phyloP scores from a whole-genome alignment of 495 filamentous ascomycete genomes.

The Tetracladium marchalianum region DNA sequence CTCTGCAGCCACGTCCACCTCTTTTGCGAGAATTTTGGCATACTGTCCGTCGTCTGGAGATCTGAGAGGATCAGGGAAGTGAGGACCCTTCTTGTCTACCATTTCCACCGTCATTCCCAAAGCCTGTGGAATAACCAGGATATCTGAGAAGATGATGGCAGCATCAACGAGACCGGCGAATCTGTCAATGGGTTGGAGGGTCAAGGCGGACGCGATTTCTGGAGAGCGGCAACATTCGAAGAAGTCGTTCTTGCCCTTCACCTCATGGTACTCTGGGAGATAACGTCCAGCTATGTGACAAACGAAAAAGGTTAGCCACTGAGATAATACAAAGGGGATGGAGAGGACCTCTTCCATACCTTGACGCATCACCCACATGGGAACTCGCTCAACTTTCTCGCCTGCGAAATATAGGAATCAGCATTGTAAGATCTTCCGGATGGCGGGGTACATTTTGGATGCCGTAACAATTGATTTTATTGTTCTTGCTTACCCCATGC shows the following conservation, averaged over 20 bases:
- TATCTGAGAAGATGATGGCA: constrained; percentile 98
- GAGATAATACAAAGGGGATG: background rate
- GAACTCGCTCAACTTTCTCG: constrained; percentile 79
- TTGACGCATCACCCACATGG: constrained; percentile 99
- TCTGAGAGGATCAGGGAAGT: constrained; percentile 77
- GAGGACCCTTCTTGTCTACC: constrained; percentile 90
- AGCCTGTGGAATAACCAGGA: constrained; percentile 93
- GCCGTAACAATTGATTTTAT: no score
- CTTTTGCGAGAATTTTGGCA: constrained; percentile 57
- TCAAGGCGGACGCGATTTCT: constrained; percentile 84
- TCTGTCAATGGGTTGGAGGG: constrained; percentile 87
- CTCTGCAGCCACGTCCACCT: constrained; percentile 75
- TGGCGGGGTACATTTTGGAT: no score
- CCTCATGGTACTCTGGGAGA: constrained; percentile 94
- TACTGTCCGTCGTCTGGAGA: constrained; percentile 75
- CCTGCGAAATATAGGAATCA: constrained; percentile 39
- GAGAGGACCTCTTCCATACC: constrained; percentile 36
- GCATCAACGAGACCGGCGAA: constrained; percentile 87
- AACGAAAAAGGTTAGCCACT: constrained; percentile 4
- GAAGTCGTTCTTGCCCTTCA: constrained; percentile 82
- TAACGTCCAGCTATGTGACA: constrained; percentile 71
- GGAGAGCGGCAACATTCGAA: constrained; percentile 93
- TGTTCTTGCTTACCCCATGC: constrained; percentile 57
- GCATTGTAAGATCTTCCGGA: background rate
- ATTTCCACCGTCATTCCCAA: constrained; percentile 97